Conservation (phyloP, 202 grass and related monocot genomes). For the Bolboschoenoplectus hybrid region DNA sequence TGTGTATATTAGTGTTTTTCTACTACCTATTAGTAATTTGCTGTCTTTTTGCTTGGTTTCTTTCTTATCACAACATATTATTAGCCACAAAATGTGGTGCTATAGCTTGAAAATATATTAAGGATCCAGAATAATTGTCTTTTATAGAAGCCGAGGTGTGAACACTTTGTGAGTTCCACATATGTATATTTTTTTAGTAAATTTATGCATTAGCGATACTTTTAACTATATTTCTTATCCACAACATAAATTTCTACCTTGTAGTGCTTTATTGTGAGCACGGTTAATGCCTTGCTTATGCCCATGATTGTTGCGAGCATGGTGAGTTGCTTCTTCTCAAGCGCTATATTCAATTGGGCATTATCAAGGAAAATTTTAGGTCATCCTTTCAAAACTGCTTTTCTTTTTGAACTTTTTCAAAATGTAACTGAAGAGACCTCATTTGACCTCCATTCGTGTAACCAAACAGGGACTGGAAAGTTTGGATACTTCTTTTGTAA, state of each 20-base stretch:
- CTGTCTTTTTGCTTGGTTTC: constrained; percentile 5
- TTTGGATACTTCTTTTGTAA: neutral
- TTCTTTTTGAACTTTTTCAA: constrained; percentile 34
- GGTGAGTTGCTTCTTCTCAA: constrained; percentile 56
- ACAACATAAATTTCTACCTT: constrained; percentile 36
- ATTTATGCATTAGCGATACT: constrained; percentile 17
- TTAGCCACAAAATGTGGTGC: constrained; percentile 87
- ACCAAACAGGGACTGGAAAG: neutral
- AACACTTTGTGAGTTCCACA: constrained; percentile 55
- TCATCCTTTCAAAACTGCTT: constrained; percentile 7
- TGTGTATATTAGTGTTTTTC: neutral
- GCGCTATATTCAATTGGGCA: neutral
- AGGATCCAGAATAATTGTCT: constrained; percentile 84
- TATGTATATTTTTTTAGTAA: constrained; percentile 39
- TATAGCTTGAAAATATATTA: constrained; percentile 96
- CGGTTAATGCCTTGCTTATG: constrained; percentile 85
- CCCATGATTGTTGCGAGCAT: constrained; percentile 99
- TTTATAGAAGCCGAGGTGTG: constrained; percentile 98
- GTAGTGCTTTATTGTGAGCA: constrained; percentile 99
- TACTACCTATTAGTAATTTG: constrained; percentile 2
- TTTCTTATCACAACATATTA: constrained; percentile 70
- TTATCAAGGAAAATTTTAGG: neutral
- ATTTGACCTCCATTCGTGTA: constrained; percentile 29
- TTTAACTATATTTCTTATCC: constrained; percentile 33
- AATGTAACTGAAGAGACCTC: constrained; percentile 2